Base-by-base conservation (phyloP, 202 grass and related monocot species). In the Setaria viridis region DNA sequence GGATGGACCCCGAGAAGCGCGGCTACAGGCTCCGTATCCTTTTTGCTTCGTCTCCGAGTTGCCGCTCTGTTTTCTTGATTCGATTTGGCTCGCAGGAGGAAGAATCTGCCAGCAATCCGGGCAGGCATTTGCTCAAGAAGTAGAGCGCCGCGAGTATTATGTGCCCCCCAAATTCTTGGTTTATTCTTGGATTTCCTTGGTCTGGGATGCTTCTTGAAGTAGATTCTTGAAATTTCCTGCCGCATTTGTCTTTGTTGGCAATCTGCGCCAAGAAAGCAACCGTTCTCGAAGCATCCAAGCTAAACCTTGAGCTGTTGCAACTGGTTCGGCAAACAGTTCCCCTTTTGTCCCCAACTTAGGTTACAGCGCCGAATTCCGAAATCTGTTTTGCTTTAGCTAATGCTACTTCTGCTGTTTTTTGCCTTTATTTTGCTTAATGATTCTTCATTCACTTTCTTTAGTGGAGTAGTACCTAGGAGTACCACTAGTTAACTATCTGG, bases 11-110 rank as follows among this genome's bases (percentile, higher is more conserved):
- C 46, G 90, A 90, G 80, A 96, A 93, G 88, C 97, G 94, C 79
- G 92, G 92, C 70, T 94, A 92, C 90, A 92, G 90, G 87, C 87
- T 99, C 80, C 97, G 97, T 99, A 99, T 99, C 97, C 97, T 94
- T 91, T 91, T 84, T 39, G 19, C 77, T 77, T 63, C 77, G 2
- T 12, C 33, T 62, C n/a, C 6, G 39, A 74, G 82, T 51, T 25
- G 51, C 42, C 6, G 48, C 54, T 76, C 76, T 4, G 29, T 12
- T 4, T 75, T 90, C 75, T 71, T 57, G 76, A 84, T 84, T 57
- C 77, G 85, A 70, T 85, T 87, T 80, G 32, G 70, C 47, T 50
- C 45, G 0, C 34, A 19, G 11, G 62, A 37, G 54, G 70, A 48
- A 7, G 20, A 33, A 33, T 1, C 57, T 4, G 9, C 64, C 9